phyloP scores from a whole-genome alignment of 2,329 filamentous ascomycete genomes.

The Clonostachys chloroleuca region DNA sequence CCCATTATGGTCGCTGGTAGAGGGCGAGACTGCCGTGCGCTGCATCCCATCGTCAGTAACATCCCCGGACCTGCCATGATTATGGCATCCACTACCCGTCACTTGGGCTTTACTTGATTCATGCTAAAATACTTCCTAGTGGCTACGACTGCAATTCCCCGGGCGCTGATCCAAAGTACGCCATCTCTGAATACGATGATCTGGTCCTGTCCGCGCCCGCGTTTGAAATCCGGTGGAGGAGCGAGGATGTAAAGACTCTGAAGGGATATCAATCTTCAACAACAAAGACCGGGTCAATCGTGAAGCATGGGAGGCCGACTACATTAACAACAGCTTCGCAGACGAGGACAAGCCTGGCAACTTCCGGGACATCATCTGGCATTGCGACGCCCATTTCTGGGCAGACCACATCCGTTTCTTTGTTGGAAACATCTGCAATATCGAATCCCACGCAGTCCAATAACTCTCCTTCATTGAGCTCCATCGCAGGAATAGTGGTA shows the following conservation, averaged over 20 bases:
- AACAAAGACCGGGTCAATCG: too few relatives aligned
- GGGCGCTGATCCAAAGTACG: slow-evolving; percentile 11
- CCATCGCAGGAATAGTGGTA: slow-evolving; percentile 8
- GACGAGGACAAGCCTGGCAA: not conserved
- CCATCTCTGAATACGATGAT: slow-evolving; percentile 9
- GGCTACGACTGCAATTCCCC: slow-evolving; percentile 12
- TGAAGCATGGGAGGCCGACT: too few relatives aligned
- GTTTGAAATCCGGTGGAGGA: slow-evolving; percentile 20
- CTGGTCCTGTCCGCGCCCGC: slow-evolving; percentile 16
- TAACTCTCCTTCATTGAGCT: not conserved
- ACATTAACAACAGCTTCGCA: too few relatives aligned
- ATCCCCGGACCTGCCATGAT: not conserved
- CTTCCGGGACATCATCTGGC: not conserved
- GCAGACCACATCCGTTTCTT: too few relatives aligned
- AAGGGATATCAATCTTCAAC: too few relatives aligned
- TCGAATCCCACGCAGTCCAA: not conserved
- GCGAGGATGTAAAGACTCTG: not conserved
- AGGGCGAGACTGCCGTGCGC: slow-evolving; percentile 16
- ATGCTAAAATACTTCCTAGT: slow-evolving; percentile 1
- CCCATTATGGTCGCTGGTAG: slow-evolving; percentile 9
- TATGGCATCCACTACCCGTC: not conserved
- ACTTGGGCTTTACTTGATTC: not conserved
- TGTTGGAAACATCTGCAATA: not conserved
- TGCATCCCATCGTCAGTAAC: slow-evolving; percentile 16
- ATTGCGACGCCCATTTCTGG: not conserved